Evolutionary conservation across 2,329 filamentous ascomycete genomes (phyloP).

Genomic region (Penicillium sp.): DNA sequence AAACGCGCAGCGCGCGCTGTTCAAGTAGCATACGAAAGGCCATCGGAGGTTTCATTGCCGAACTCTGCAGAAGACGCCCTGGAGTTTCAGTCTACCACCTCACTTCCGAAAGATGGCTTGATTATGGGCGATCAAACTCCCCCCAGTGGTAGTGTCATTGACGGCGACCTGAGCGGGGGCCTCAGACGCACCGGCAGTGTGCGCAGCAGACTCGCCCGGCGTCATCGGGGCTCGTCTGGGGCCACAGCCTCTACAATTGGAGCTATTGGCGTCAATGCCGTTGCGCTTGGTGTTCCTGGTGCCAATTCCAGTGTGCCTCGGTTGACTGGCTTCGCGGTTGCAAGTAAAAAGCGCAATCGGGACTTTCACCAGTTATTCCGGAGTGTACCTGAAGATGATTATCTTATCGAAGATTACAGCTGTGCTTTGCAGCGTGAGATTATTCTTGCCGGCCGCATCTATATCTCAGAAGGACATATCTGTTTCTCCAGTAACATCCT

Average conservation of each 20-base stretch:
- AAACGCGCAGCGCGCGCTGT: slow-evolving; percentile 58
- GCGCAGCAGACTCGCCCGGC: slow-evolving; percentile 60
- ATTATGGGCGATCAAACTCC: slow-evolving; percentile 61
- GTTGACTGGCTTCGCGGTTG: slow-evolving; percentile 91
- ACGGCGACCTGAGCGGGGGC: slow-evolving; percentile 55
- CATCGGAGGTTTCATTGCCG: slow-evolving; percentile 34
- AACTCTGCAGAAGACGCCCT: slow-evolving; percentile 38
- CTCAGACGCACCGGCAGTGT: slow-evolving; percentile 66
- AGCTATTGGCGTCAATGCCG: slow-evolving; percentile 67
- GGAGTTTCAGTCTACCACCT: slow-evolving; percentile 29
- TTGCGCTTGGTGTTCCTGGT: slow-evolving; percentile 64
- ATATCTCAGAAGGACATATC: slow-evolving; percentile 94
- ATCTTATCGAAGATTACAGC: slow-evolving; percentile 97
- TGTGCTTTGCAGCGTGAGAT: slow-evolving; percentile 95
- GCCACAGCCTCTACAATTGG: slow-evolving; percentile 68
- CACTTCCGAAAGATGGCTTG: slow-evolving; percentile 24
- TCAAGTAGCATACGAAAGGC: slow-evolving; percentile 56
- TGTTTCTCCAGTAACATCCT: slow-evolving; percentile 99
- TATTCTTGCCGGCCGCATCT: slow-evolving; percentile 85
- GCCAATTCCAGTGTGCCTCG: slow-evolving; percentile 63
- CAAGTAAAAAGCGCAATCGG: slow-evolving; percentile 90
- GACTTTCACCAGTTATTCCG: slow-evolving; percentile 94
- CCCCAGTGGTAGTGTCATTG: slow-evolving; percentile 62
- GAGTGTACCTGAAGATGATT: slow-evolving; percentile 96
- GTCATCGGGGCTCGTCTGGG: slow-evolving; percentile 80